A percentile compares a stretch with the other conserved stretches of the same genome.
These are phyloP conservation scores for Beauveria medogensis DNA, from an alignment of 2,329 filamentous ascomycete species.

Conservation along the genomic window DNA sequence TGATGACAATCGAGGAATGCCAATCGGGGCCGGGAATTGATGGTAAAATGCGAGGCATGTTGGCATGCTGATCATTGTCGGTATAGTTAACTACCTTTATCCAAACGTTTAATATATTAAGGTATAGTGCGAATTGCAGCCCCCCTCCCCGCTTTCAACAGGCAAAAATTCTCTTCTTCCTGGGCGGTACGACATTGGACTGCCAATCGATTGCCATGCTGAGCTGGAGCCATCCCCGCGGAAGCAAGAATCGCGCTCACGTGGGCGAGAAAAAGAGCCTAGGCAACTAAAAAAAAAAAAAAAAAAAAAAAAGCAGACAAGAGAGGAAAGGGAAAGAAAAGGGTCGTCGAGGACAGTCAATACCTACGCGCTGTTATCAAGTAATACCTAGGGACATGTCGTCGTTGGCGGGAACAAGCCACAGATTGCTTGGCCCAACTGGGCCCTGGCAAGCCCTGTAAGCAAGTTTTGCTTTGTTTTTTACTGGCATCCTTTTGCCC, in stretches of 20 bases:
- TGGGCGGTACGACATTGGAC: no score
- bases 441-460: background rate
- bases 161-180: no score
- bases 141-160: no score
- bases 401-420: background rate
- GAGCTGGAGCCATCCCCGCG: no score
- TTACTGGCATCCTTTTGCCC: background rate
- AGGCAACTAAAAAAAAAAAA: background rate
- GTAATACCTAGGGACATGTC: background rate
- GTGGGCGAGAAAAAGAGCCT: background rate
- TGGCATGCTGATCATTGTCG: no score
- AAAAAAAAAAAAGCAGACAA: background rate
- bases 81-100: no score
- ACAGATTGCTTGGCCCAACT: background rate
- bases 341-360: background rate
- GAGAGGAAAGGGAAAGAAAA: background rate
- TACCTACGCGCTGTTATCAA: background rate
- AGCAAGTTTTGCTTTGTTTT: background rate
- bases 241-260: background rate
- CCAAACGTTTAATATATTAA: no score
- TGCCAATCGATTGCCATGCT: no score
- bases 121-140: no score
- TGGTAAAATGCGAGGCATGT: no score
- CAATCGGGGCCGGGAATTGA: no score
- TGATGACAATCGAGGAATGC: no score